Evolutionary conservation across 2,329 filamentous ascomycete genomes (phyloP).

Genomic region (Claviceps purpurea): DNA sequence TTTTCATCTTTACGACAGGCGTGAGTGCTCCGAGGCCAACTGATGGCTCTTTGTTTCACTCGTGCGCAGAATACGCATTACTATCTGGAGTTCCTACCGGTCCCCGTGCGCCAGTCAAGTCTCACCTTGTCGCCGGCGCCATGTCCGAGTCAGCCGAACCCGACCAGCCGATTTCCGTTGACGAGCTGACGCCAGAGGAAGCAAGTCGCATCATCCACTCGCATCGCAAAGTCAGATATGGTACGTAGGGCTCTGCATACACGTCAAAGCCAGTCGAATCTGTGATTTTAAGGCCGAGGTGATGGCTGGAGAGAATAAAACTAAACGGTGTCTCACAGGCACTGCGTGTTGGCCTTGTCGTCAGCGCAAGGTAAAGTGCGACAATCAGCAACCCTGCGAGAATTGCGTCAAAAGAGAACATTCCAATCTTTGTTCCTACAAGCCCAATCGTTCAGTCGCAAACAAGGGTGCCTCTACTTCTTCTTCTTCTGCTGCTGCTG

Average conservation of each 20-base stretch:
- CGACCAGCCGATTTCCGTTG: conserved; percentile 32
- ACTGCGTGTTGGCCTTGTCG: conserved; percentile 55
- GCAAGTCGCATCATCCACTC: conserved; percentile 56
- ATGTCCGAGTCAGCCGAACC: conserved; percentile 33
- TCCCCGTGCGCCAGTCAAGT: neutral
- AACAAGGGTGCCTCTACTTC: conserved; percentile 19
- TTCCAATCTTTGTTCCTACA: conserved; percentile 51
- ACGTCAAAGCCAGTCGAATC: too few species aligned
- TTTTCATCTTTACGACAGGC: conserved; percentile 4
- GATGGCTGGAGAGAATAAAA: too few species aligned
- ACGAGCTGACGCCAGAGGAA: conserved; percentile 50
- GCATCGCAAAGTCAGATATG: conserved; percentile 55
- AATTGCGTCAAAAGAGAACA: conserved; percentile 56
- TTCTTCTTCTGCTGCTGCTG: conserved; percentile 6
- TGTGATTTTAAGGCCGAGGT: too few species aligned
- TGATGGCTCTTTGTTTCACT: neutral
- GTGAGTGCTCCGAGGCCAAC: neutral
- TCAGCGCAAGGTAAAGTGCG: conserved; percentile 56
- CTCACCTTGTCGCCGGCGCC: conserved; percentile 4
- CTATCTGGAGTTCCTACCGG: neutral
- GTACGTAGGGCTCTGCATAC: conserved; percentile 26
- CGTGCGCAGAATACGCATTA: neutral
- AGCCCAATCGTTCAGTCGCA: conserved; percentile 39
- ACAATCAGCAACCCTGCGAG: conserved; percentile 55
- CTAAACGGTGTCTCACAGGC: conserved; percentile 22